Conservation (phyloP, 108 stramenopile species). For the Cyclotella baltica region DNA sequence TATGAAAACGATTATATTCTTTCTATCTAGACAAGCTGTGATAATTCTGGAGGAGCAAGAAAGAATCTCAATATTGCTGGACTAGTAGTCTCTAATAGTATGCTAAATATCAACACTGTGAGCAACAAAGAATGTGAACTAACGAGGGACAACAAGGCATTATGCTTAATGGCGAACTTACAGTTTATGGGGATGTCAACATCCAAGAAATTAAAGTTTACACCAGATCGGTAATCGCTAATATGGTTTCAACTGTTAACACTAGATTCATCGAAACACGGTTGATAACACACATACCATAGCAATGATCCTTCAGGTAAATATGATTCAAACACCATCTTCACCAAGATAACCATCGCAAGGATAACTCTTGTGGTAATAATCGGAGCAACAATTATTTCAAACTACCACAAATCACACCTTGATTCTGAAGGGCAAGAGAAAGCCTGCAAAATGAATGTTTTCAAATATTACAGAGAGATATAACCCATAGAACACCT, state of each 20-base stretch:
- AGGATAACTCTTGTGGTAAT: conserved; percentile 12
- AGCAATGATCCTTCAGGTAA: not conserved
- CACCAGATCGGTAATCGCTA: not conserved
- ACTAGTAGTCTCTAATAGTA: conserved; percentile 21
- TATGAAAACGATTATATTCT: conserved; percentile 11
- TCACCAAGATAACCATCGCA: conserved; percentile 8
- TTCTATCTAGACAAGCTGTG: conserved; percentile 4
- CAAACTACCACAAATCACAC: not conserved
- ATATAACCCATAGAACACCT: not conserved
- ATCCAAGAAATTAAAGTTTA: conserved; percentile 12
- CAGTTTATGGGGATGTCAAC: conserved; percentile 18
- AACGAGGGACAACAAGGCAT: conserved; percentile 2
- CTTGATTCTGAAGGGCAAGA: too few relatives aligned
- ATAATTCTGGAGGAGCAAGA: not conserved
- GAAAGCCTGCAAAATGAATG: too few relatives aligned
- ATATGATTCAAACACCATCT: not conserved
- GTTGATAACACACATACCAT: not conserved
- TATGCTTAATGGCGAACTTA: conserved; percentile 18
- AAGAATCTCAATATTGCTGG: conserved; percentile 7
- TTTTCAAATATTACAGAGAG: not conserved
- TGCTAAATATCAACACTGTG: conserved; percentile 9
- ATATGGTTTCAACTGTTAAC: not conserved
- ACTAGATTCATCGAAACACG: not conserved
- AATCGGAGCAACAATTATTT: conserved; percentile 12
- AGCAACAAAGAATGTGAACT: conserved; percentile 8